phyloP scores from a whole-genome alignment of 495 filamentous ascomycete species.

The Neurospora terricola region DNA sequence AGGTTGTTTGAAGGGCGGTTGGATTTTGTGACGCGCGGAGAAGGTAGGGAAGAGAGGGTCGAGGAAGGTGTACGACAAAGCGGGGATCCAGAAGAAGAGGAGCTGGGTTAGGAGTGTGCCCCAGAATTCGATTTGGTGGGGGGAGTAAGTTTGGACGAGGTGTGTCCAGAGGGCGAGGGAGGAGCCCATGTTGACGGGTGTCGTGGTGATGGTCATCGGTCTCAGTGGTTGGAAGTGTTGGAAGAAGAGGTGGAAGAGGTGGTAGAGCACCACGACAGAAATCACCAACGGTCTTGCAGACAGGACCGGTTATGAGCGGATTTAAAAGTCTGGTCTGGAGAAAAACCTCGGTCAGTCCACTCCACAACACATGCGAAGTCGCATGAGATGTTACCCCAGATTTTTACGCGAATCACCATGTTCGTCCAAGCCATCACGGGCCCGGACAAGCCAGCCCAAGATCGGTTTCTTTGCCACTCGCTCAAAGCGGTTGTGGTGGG shows the following conservation, averaged over 20 bases:
- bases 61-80: conserved; percentile 31
- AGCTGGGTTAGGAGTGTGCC: conserved; percentile 37
- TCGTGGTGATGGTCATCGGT: background rate
- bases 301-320: background rate
- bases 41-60: conserved; percentile 36
- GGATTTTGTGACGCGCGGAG: conserved; percentile 46
- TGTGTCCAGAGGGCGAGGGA: conserved; percentile 10
- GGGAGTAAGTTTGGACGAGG: conserved; percentile 9
- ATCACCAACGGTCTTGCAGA: background rate
- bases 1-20: conserved; percentile 41
- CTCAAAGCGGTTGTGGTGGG: background rate
- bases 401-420: background rate
- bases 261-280: background rate
- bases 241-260: background rate
- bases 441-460: background rate
- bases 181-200: background rate
- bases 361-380: background rate
- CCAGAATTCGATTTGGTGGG: conserved; percentile 27
- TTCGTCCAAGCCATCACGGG: background rate
- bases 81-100: conserved; percentile 43
- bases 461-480: background rate
- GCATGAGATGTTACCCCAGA: background rate
- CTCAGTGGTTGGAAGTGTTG: background rate
- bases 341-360: background rate
- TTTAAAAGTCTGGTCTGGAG: background rate